These are phyloP conservation scores for Patellaria atrata DNA, from an alignment of 495 filamentous ascomycete species.

Conservation along the genomic window DNA sequence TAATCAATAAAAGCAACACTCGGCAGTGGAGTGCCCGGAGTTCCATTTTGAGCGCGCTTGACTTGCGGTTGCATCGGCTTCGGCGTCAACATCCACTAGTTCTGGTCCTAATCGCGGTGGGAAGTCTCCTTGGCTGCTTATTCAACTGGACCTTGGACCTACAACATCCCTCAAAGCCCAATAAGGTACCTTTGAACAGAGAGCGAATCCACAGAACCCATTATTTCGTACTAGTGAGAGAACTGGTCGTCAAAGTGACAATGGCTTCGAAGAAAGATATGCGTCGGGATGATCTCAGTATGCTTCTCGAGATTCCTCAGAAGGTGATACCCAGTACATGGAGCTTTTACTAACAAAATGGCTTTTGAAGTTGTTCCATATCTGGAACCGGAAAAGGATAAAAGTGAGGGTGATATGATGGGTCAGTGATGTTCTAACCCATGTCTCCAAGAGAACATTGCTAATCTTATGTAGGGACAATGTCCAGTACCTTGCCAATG, in stretches of 20 bases:
- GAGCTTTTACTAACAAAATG: neutral
- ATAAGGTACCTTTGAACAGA: too few species aligned
- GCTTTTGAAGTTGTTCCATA: slow-evolving; percentile 49
- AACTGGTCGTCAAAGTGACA: neutral
- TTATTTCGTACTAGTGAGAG: neutral
- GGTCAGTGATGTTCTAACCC: slow-evolving; percentile 26
- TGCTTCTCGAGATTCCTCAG: slow-evolving; percentile 15
- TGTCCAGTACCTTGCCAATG: slow-evolving; percentile 81
- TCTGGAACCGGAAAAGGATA: slow-evolving; percentile 41
- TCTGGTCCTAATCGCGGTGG: too few species aligned
- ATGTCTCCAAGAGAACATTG: slow-evolving; percentile 27
- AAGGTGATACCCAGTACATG: neutral
- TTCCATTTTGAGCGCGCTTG: too few species aligned
- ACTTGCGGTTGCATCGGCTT: too few species aligned
- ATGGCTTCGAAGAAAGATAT: slow-evolving; percentile 79
- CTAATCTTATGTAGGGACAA: slow-evolving; percentile 43
- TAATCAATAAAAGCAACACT: too few species aligned
- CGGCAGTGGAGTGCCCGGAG: too few species aligned
- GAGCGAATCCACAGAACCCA: too few species aligned
- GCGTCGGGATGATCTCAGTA: slow-evolving; percentile 73
- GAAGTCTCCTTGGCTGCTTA: too few species aligned
- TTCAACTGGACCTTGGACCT: too few species aligned
- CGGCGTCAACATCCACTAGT: too few species aligned
- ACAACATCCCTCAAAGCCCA: too few species aligned
- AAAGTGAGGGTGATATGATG: slow-evolving; percentile 39